Base-by-base conservation (phyloP, 1,284 basidiomycete genomes). In the Entoloma clypeatum region DNA sequence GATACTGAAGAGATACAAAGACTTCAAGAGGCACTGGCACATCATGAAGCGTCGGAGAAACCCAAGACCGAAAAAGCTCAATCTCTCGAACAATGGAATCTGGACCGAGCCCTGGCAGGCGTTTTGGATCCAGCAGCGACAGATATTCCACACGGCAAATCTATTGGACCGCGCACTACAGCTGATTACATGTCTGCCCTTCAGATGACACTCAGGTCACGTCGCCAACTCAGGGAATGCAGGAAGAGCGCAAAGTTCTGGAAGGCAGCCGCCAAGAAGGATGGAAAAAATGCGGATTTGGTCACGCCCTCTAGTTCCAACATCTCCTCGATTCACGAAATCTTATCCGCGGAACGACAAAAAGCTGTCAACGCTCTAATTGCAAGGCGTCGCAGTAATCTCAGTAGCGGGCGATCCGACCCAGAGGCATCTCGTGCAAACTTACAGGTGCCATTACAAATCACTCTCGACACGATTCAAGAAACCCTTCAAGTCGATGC, bases 121-220 rank as follows among this genome's bases (percentile, higher is more conserved):
- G 60, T 65, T 4, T 57, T 50, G 23, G 61, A 49, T 10, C 36
- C 36, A 30, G 41, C 34, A 25, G 29, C 18, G n/a, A 27, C 32
- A 7, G 30, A 37, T 28, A 14, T 74, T 37, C 60, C 65, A 10
- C 66, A 69, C 19, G 58, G 67, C 10, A 47, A n/a, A n/a, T n/a
- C 68, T 39, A 60, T 59, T 28, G 65, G 67, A 19, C 57, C 60
- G 26, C 67, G 71, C 17, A 71, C 70, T 16, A 59, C 63, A 31
- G 69, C 69, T 23, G 70, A 77, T 43, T 79, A 80, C 51, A 58
- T 65, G 34, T 72, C 77, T 14, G 75, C 76, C 28, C 63, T 80
- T 40, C 62, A 69, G 41, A 55, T 75, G 59, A 72, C 74, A 13
- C 62, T 79, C 33, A 62, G 63, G 25, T 62, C 70, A 30, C 66